Evolutionary conservation across 2,329 filamentous ascomycete species (phyloP).

Genomic region (Aspergillus ruber): DNA sequence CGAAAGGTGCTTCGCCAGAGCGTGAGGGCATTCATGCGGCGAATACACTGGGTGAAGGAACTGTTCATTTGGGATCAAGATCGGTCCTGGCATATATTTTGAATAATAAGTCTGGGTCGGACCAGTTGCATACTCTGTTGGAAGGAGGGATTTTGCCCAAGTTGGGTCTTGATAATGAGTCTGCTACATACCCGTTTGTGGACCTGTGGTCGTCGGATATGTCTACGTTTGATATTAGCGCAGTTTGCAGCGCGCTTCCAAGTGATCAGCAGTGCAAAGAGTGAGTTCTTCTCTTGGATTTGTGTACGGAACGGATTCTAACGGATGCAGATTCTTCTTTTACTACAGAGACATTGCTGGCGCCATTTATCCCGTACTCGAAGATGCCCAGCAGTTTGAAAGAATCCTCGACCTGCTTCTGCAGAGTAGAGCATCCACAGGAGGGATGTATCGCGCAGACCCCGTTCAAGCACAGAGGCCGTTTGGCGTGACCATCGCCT

Average conservation of each 20-base stretch:
- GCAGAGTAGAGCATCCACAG: conserved; percentile 43
- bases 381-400: conserved; percentile 51
- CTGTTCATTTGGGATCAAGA: conserved; percentile 55
- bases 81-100: conserved; percentile 57
- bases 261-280: conserved; percentile 52
- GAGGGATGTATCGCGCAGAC: conserved; percentile 35
- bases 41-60: conserved; percentile 55
- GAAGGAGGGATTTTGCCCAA: conserved; percentile 58
- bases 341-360: conserved; percentile 54
- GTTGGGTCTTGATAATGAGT: conserved; percentile 58
- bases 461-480: conserved; percentile 48
- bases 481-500: conserved; percentile 53
- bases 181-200: conserved; percentile 59
- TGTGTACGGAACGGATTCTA: conserved; percentile 2
- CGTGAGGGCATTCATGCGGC: conserved; percentile 55
- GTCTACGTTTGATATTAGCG: conserved; percentile 50
- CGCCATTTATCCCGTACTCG: conserved; percentile 56
- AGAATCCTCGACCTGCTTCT: conserved; percentile 49
- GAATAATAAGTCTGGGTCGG: conserved; percentile 46
- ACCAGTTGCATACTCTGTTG: conserved; percentile 48
- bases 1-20: conserved; percentile 31
- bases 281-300: conserved; percentile 23
- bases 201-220: conserved; percentile 59
- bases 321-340: conserved; percentile 44
- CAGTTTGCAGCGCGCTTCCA: conserved; percentile 54